These are phyloP conservation scores for Boletus pseudo-olivaceus DNA, from an alignment of 768 basidiomycete species.

Conservation along the genomic window DNA sequence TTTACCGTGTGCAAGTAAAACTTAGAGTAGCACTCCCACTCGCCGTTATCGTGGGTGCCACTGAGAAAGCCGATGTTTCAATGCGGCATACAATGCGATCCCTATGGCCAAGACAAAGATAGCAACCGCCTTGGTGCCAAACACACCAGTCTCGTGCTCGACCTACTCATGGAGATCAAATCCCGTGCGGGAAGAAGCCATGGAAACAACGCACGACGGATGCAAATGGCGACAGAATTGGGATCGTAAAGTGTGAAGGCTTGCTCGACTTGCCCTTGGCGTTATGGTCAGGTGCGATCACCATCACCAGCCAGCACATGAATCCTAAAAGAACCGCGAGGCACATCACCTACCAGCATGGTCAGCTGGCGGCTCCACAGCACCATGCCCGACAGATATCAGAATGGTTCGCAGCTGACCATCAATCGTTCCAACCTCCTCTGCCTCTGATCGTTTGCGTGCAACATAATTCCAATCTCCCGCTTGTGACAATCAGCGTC, in stretches of 20 bases:
- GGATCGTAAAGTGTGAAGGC: constrained; percentile 69
- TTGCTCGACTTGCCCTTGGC: constrained; percentile 8
- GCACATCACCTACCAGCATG: constrained; percentile 15
- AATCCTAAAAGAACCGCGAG: constrained; percentile 23
- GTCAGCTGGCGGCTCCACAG: constrained; percentile 14
- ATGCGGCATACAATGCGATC: constrained; percentile 38
- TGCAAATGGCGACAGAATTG: constrained; percentile 73
- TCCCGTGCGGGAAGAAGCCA: neutral
- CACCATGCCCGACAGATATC: neutral
- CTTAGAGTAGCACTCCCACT: neutral
- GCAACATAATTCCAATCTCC: constrained; percentile 38
- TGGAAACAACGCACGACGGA: constrained; percentile 51
- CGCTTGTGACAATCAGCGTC: constrained; percentile 33
- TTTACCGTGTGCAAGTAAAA: neutral
- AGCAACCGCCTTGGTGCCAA: constrained; percentile 47
- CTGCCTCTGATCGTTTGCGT: constrained; percentile 46
- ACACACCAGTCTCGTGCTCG: constrained; percentile 68
- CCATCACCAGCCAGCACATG: constrained; percentile 19
- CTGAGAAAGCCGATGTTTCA: constrained; percentile 39
- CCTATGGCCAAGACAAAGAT: constrained; percentile 40
- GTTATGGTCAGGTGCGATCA: constrained; percentile 12
- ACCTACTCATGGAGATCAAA: constrained; percentile 40
- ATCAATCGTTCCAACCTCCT: constrained; percentile 48
- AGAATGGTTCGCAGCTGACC: constrained; percentile 35
- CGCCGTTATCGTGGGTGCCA: constrained; percentile 11